A percentile compares a stretch with the other conserved stretches of the same genome.
phyloP scores from a whole-genome alignment of 257 asterid genomes.

The Verbascum thapsus region DNA sequence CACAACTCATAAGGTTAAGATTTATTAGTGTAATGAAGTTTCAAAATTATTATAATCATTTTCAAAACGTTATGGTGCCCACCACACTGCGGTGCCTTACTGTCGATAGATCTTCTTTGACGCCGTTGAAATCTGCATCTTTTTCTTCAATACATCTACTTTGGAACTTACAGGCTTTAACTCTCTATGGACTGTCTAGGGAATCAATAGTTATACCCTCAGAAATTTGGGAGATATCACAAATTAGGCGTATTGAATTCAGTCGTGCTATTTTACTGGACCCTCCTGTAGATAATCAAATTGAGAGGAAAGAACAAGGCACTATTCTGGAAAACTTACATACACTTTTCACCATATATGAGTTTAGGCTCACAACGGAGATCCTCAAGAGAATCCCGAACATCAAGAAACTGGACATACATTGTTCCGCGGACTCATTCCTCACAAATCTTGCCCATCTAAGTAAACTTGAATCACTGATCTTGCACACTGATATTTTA shows the following conservation, averaged over 20 bases:
- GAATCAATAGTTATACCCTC: not conserved
- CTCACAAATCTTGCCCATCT: constrained; percentile 3
- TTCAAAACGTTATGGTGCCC: not conserved
- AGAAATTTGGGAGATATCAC: constrained; percentile 28
- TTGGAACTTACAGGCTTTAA: constrained; percentile 2
- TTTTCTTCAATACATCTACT: not conserved
- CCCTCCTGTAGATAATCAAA: too few species aligned
- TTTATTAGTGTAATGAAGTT: not conserved
- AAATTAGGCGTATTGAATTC: not conserved
- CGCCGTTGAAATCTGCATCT: too few species aligned
- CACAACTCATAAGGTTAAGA: not conserved
- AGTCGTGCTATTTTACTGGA: not conserved
- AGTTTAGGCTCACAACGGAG: not conserved
- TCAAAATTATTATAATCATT: not conserved
- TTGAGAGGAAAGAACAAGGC: not conserved
- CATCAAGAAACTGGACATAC: not conserved
- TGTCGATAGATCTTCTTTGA: not conserved
- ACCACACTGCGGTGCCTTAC: not conserved
- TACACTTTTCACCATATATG: not conserved
- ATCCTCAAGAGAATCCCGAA: not conserved
- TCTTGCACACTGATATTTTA: not conserved
- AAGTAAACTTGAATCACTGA: not conserved
- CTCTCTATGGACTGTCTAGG: not conserved
- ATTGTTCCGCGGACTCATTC: not conserved
- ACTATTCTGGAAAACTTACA: constrained; percentile 9